phyloP scores from a whole-genome alignment of 2,329 filamentous ascomycete species.

The Alternaria viburni region DNA sequence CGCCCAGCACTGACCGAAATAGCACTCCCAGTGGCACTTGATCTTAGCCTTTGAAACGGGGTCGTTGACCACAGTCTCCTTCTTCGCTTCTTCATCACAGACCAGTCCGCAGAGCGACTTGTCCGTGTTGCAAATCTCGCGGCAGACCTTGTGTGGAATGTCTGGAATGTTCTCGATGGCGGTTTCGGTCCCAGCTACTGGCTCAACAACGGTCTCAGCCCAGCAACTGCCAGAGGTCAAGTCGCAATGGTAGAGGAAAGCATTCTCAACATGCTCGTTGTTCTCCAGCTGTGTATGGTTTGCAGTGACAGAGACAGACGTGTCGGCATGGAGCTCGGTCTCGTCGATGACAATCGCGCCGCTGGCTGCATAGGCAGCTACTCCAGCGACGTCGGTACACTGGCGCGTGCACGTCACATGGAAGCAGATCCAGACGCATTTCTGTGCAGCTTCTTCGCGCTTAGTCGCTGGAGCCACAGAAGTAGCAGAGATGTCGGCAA shows the following conservation, averaged over 20 bases:
- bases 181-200: not conserved
- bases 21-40: not conserved
- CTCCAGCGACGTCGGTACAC: not conserved
- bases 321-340: not conserved
- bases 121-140: not conserved
- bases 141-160: not conserved
- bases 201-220: not conserved
- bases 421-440: not conserved
- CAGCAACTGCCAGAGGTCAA: not conserved
- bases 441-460: not conserved
- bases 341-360: slow-evolving; percentile 5
- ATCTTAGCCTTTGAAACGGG: not conserved
- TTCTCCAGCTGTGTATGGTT: not conserved
- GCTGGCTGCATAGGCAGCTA: not conserved
- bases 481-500: not conserved
- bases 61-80: not conserved
- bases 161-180: not conserved
- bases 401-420: not conserved
- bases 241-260: not conserved
- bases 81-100: not conserved
- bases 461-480: not conserved
- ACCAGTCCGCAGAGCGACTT: not conserved
- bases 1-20: not conserved
- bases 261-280: not conserved
- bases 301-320: not conserved